Base-by-base conservation (phyloP, 352 stramenopile species). In the Phytophthora boehmeriae region DNA sequence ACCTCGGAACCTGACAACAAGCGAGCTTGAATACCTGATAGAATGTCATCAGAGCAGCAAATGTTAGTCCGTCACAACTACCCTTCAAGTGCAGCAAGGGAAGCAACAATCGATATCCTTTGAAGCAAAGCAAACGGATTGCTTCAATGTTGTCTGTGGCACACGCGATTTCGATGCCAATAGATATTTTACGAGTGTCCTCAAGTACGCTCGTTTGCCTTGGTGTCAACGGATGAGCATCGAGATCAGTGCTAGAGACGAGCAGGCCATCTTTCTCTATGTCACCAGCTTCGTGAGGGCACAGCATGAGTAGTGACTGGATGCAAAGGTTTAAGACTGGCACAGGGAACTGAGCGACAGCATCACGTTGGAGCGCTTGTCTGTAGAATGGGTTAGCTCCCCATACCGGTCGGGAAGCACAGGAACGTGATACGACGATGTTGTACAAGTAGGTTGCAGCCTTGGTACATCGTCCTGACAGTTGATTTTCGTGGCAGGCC, bases 121-220 rank as follows among this genome's bases (percentile, higher is more conserved):
- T 92, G 54, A 92, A 92, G 49, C 71, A 71, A 16, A 92, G 55
- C 4, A 56, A 38, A 10, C 68, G 67, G 30, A 90, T 81, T 16
- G 80, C 66, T 50, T 89, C 81, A 8, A 50, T 34, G 47, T 91
- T 84, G 3, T 61, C 71, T 10, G 73, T 75, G 1, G 80, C 72
- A 25, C 60, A 78, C 1, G 86, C 83, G 4, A 92, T 71, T 32
- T 94, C 86, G 22, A 92, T 63, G 4, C 57, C 83, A 17, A 94
- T 86, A 0, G 71, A 66, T 20, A 90, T 53, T 51, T 77, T 79
- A 2, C 64, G 76, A 43, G 59, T 75, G 10, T 72, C 61, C 63
- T 92, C 80, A 23, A 90, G 55, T 0, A 67, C 56, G 11, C 67
- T 71, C 1, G 79, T 70, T 23, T 94, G 83, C 10, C 35, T 42